Conservation (phyloP, 1,139 yeast genomes). For the Candida freyschussii region DNA sequence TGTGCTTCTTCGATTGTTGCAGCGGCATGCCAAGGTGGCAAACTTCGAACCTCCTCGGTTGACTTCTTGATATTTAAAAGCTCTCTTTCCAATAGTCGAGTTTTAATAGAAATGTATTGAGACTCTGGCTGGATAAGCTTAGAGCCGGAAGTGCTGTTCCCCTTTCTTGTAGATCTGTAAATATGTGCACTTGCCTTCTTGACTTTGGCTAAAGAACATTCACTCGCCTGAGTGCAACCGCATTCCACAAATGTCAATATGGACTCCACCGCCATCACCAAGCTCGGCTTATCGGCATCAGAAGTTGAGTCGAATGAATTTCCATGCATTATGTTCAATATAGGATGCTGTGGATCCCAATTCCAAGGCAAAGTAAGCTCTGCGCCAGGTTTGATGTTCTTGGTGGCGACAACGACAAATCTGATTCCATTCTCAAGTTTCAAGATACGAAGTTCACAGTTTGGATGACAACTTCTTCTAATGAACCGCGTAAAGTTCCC, state of each 20-base stretch:
- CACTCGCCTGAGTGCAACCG: constrained; percentile 44
- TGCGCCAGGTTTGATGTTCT: constrained; percentile 51
- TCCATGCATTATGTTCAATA: constrained; percentile 41
- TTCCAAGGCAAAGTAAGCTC: constrained; percentile 84
- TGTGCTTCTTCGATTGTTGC: constrained; percentile 8
- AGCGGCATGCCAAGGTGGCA: constrained; percentile 7
- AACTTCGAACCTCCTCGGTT: constrained; percentile 8
- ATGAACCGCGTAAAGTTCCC: constrained; percentile 78
- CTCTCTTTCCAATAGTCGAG: constrained; percentile 25
- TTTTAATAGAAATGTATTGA: constrained; percentile 30
- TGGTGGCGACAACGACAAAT: constrained; percentile 56
- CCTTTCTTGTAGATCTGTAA: constrained; percentile 54
- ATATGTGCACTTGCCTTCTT: constrained; percentile 55
- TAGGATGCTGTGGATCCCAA: constrained; percentile 82
- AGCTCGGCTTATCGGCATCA: constrained; percentile 45
- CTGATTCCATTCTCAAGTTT: constrained; percentile 46
- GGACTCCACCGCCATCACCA: constrained; percentile 58
- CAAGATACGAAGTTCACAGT: constrained; percentile 58
- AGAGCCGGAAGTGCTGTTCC: constrained; percentile 30
- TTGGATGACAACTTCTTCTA: constrained; percentile 73
- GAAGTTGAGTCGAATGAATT: constrained; percentile 35
- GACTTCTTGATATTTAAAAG: constrained; percentile 15
- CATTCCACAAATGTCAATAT: constrained; percentile 68
- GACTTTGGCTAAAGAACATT: constrained; percentile 56
- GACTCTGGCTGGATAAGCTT: constrained; percentile 29